These are phyloP conservation scores for Raddia guianensis DNA, from an alignment of 176 grass and related monocot species.

Conservation along the genomic window DNA sequence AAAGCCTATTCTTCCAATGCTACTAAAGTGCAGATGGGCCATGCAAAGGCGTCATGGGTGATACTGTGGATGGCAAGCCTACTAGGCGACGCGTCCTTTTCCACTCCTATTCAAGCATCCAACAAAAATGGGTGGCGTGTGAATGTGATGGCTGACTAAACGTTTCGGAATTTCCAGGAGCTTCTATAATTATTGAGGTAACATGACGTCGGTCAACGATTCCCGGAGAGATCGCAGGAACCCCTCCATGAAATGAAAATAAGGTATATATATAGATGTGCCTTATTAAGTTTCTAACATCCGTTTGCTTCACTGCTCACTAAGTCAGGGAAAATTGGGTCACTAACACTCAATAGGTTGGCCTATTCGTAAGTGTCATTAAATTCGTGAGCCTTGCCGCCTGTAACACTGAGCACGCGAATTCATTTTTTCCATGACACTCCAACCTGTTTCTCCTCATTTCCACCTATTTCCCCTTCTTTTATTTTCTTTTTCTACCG, in stretches of 20 bases:
- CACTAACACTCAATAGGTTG: too few species aligned
- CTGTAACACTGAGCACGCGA: too few species aligned
- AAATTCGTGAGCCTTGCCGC: too few species aligned
- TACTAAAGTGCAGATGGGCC: background rate
- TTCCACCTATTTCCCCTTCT: too few species aligned
- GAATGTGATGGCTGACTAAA: background rate
- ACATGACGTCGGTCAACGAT: slow-evolving; percentile 8
- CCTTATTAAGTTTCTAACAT: background rate
- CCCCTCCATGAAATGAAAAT: background rate
- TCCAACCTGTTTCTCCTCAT: too few species aligned
- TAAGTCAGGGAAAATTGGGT: too few species aligned
- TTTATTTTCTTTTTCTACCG: too few species aligned
- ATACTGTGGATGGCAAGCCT: too few species aligned
- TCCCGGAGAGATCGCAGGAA: background rate
- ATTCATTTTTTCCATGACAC: too few species aligned
- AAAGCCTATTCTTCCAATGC: background rate
- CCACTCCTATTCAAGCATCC: background rate
- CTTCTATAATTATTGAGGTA: slow-evolving; percentile 19
- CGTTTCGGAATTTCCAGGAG: background rate
- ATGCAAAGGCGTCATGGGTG: background rate
- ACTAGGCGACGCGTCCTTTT: background rate
- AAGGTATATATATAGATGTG: too few species aligned
- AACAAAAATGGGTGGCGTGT: background rate
- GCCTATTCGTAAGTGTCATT: too few species aligned
- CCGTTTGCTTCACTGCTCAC: background rate